Conservation (phyloP, 805 yeast species). For the Cyberlindnera misumaiensis region DNA sequence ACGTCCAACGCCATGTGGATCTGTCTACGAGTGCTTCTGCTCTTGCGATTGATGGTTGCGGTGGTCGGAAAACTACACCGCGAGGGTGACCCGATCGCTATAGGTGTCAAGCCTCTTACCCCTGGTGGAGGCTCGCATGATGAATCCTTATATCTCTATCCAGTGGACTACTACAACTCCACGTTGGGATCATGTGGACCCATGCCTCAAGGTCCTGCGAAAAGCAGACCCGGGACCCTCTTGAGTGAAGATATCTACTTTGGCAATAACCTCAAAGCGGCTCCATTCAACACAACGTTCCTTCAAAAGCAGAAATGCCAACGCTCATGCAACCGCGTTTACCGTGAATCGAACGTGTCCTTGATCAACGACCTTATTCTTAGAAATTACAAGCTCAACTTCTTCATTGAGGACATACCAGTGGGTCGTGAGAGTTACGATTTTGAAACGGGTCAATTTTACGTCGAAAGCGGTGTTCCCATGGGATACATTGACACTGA, state of each 20-base stretch:
- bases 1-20: no score
- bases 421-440: slow-evolving; percentile 25
- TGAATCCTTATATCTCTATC: slow-evolving; percentile 19
- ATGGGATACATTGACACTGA: slow-evolving; percentile 24
- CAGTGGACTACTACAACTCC: slow-evolving; percentile 20
- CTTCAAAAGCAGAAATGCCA: slow-evolving; percentile 9
- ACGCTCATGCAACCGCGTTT: slow-evolving; percentile 13
- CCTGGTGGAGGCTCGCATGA: slow-evolving; percentile 23
- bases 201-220: slow-evolving; percentile 3
- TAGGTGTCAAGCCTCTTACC: slow-evolving; percentile 19
- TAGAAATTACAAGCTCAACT: slow-evolving; percentile 24
- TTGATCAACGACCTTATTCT: slow-evolving; percentile 23
- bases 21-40: no score
- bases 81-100: slow-evolving; percentile 14
- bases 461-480: slow-evolving; percentile 24
- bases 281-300: slow-evolving; percentile 20
- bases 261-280: slow-evolving; percentile 11
- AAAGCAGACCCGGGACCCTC: neutral
- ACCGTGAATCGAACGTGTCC: slow-evolving; percentile 20
- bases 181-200: slow-evolving; percentile 19
- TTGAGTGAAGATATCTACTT: slow-evolving; percentile 11
- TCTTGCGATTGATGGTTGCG: no score
- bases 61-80: slow-evolving; percentile 5
- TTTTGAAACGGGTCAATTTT: slow-evolving; percentile 21
- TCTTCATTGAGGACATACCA: slow-evolving; percentile 25